Evolutionary conservation across 2,329 filamentous ascomycete genomes (phyloP).

Genomic region (Arthrobotrys megalospora): DNA sequence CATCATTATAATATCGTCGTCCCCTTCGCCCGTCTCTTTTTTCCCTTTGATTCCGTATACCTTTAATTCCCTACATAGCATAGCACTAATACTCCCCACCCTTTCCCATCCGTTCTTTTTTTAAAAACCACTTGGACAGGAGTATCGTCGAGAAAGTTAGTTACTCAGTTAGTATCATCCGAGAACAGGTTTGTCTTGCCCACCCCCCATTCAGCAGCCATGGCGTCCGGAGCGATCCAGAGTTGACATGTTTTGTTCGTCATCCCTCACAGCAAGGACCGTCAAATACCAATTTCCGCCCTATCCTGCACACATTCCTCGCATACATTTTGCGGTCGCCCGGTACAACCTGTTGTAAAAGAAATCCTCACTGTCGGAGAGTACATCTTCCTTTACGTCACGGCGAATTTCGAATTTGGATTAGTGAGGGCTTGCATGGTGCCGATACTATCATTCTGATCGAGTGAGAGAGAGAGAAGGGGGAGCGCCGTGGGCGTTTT

Average conservation of each 20-base stretch:
- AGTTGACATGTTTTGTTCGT: slow-evolving; percentile 28
- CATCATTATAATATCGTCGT: background rate
- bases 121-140: background rate
- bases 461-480: slow-evolving; percentile 22
- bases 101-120: background rate
- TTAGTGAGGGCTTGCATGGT: slow-evolving; percentile 31
- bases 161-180: background rate
- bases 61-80: slow-evolving; percentile 8
- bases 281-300: slow-evolving; percentile 4
- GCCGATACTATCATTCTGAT: background rate
- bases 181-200: slow-evolving; percentile 16
- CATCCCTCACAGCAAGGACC: slow-evolving; percentile 10
- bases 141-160: background rate
- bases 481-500: slow-evolving; percentile 35
- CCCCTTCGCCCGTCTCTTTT: background rate
- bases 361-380: background rate
- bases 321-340: background rate
- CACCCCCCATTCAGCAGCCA: background rate
- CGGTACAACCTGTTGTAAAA: slow-evolving; percentile 2
- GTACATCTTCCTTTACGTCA: slow-evolving; percentile 46
- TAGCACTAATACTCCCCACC: slow-evolving; percentile 6
- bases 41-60: slow-evolving; percentile 13
- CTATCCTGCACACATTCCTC: slow-evolving; percentile 14
- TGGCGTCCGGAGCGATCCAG: slow-evolving; percentile 3
- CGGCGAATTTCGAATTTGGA: slow-evolving; percentile 37